Evolutionary conservation across 1,284 basidiomycete species (phyloP).

Genomic region (Boletus semigastroideus): DNA sequence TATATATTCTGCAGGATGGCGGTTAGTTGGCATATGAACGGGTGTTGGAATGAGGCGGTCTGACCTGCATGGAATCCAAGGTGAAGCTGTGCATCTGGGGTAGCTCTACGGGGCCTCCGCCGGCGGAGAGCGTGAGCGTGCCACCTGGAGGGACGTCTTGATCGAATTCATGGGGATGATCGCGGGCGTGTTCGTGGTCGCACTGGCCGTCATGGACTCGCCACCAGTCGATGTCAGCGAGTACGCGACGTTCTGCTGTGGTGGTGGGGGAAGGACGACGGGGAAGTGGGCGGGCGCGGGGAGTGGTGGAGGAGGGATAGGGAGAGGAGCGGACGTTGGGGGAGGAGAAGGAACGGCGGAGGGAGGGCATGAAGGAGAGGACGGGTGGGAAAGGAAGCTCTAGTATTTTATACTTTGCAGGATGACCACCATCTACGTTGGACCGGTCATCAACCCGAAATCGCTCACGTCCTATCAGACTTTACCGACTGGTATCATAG

Average conservation of each 20-base stretch:
- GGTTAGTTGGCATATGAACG: conserved; percentile 28
- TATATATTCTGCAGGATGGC: conserved; percentile 29
- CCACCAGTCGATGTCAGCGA: conserved; percentile 86
- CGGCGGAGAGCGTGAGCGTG: conserved; percentile 24
- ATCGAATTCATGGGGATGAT: conserved; percentile 21
- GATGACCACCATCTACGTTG: conserved; percentile 56
- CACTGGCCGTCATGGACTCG: conserved; percentile 68
- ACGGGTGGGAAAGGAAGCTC: conserved; percentile 33
- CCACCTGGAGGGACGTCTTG: conserved; percentile 16
- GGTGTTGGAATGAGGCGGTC: not conserved
- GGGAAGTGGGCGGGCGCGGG: conserved; percentile 37
- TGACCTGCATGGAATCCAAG: conserved; percentile 26
- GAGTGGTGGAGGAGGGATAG: conserved; percentile 44
- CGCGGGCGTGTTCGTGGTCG: conserved; percentile 34
- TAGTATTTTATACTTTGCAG: conserved; percentile 30
- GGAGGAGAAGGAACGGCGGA: conserved; percentile 69
- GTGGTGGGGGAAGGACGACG: conserved; percentile 68
- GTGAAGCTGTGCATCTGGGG: conserved; percentile 22
- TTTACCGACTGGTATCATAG: conserved; percentile 58
- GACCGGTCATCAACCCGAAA: conserved; percentile 67
- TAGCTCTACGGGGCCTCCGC: conserved; percentile 21
- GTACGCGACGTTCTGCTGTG: conserved; percentile 59
- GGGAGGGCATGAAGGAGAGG: conserved; percentile 59
- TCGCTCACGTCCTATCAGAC: conserved; percentile 53
- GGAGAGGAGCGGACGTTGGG: conserved; percentile 63